phyloP scores from a whole-genome alignment of 208 protist genomes.

The Trypanosomatidae sp. region DNA sequence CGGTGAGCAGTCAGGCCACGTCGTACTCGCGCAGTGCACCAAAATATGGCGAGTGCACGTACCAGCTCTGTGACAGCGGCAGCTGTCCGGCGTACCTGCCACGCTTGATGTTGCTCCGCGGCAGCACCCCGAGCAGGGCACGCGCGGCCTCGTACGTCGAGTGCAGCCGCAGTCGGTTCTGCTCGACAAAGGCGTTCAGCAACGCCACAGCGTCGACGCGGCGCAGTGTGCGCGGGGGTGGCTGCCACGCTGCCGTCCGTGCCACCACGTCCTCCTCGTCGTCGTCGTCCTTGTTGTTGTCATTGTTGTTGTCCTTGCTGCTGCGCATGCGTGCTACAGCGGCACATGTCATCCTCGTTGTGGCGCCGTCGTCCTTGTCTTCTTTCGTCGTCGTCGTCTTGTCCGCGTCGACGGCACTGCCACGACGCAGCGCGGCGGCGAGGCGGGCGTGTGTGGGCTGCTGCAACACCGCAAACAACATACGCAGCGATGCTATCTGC shows the following conservation, averaged over 20 bases:
- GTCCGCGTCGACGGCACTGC: too few relatives aligned
- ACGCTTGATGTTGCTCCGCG: slow-evolving; percentile 48
- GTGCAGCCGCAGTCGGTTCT: slow-evolving; percentile 47
- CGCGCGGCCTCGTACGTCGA: slow-evolving; percentile 56
- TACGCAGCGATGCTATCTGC: slow-evolving; percentile 18
- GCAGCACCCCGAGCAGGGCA: slow-evolving; percentile 51
- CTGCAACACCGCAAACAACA: slow-evolving; percentile 41
- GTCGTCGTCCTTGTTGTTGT: background rate
- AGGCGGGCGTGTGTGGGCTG: slow-evolving; percentile 30
- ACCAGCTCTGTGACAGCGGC: slow-evolving; percentile 69
- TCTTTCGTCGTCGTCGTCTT: too few relatives aligned
- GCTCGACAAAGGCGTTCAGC: slow-evolving; percentile 76
- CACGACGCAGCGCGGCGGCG: too few relatives aligned
- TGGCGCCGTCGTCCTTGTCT: slow-evolving; percentile 7
- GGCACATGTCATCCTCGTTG: background rate
- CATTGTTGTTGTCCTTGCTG: background rate
- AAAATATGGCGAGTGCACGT: slow-evolving; percentile 71
- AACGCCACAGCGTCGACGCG: slow-evolving; percentile 49
- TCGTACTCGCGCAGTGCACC: slow-evolving; percentile 72
- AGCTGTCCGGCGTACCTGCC: slow-evolving; percentile 69
- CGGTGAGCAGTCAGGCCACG: slow-evolving; percentile 53
- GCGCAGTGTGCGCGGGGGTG: slow-evolving; percentile 19
- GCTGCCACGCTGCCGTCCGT: slow-evolving; percentile 24
- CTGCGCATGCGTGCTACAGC: background rate
- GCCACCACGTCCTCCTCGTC: background rate